Evolutionary conservation across 768 basidiomycete species (phyloP), one percentile per base, ranked within the genome.

Genomic region (Dacryopinax primogenitus): DNA sequence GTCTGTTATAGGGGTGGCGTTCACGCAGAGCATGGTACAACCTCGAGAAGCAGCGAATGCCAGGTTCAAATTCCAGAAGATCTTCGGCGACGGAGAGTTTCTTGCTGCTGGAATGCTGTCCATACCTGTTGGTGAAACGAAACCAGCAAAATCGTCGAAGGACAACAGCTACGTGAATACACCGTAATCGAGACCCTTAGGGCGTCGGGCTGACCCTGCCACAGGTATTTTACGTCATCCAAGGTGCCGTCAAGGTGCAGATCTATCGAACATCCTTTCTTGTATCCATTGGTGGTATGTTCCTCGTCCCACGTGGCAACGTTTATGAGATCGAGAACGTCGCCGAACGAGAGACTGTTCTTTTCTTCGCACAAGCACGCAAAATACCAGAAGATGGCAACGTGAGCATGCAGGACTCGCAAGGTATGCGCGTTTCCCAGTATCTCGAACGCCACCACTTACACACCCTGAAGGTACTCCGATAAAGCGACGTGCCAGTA

Each of bases 311-410:
- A 1, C 81, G 93, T 79, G 93, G 92, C 21, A 98, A 98, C 74
- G 83, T 82, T 9, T 98, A 98, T 73, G 84, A 84, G 66, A 91
- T 98, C 71, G 83, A 89, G 71, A 98, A 97, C 76, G 86, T 96
- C 23, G 82, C 81, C 21, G 81, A 86, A 61, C 84, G 88, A 35
- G 85, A 88, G 62, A 91, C 86, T 23, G 84, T 82, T 70, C 75
- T 98, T 7, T 96, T 95, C 78, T 98, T 97, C 77, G 86, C 92
- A 0, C 95, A 97, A 77, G 90, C 90, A 0, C 81, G 87, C 32
- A 79, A 82, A 71, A 69, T 82, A 33, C 71, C 76, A 0, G 68
- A 72, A 28, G 75, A 73, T 30, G 51, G 51, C 30, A 58, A 30
- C 21, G 51, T 58, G 15, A 58, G 51, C 30, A 58, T 58, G 51